These are phyloP conservation scores for Penicillium sp. DNA, from an alignment of 2,329 filamentous ascomycete genomes.

Conservation along the genomic window DNA sequence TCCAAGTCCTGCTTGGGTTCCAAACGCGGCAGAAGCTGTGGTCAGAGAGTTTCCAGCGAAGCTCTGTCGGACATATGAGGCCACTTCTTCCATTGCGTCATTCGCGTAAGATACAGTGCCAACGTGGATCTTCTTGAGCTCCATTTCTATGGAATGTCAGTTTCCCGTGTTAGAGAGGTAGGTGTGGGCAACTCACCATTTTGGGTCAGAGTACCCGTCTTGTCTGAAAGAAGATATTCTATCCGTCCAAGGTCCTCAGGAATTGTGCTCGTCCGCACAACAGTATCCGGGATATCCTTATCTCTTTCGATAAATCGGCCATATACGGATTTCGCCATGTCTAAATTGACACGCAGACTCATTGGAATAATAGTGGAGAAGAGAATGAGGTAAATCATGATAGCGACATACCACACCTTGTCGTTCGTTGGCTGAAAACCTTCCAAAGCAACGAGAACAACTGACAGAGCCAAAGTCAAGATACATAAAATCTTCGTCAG, in stretches of 20 bases:
- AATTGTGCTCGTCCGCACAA: constrained; percentile 96
- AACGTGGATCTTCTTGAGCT: constrained; percentile 97
- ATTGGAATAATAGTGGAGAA: constrained; percentile 99
- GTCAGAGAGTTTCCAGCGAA: constrained; percentile 68
- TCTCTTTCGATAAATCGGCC: constrained; percentile 95
- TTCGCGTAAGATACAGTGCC: constrained; percentile 98
- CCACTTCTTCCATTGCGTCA: constrained; percentile 97
- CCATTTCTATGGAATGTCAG: constrained; percentile 71
- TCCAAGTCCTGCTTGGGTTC: constrained; percentile 60
- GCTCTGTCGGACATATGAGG: constrained; percentile 81
- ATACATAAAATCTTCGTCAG: constrained; percentile 94
- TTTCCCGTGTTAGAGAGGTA: constrained; percentile 18
- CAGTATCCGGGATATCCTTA: constrained; percentile 83
- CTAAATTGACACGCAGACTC: constrained; percentile 91
- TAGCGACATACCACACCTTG: constrained; percentile 86
- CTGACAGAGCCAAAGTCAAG: constrained; percentile 82
- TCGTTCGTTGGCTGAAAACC: constrained; percentile 67
- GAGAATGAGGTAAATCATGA: constrained; percentile 95
- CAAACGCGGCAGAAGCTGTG: constrained; percentile 75
- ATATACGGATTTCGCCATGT: constrained; percentile 96
- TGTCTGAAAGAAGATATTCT: constrained; percentile 94
- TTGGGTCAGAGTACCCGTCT: constrained; percentile 96
- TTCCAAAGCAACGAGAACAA: constrained; percentile 86
- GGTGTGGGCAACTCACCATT: constrained; percentile 61
- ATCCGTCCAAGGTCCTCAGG: constrained; percentile 95